These are phyloP conservation scores for Metarhizium robertsii DNA, from an alignment of 2,329 filamentous ascomycete genomes.

Conservation along the genomic window DNA sequence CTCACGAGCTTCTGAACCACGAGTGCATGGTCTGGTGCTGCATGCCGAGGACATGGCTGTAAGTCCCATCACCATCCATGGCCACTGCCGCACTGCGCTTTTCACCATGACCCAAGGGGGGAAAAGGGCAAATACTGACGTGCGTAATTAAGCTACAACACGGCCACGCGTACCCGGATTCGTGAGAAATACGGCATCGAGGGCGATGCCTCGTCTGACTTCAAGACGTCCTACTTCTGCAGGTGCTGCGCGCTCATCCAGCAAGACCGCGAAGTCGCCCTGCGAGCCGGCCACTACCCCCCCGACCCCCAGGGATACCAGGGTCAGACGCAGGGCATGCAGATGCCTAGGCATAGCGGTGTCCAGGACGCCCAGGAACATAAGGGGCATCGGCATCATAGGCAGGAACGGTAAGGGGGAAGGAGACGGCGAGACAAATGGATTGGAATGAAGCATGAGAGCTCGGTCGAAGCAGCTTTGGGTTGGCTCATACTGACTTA, in stretches of 20 bases:
- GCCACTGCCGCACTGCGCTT: too few species aligned
- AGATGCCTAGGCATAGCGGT: slow-evolving; percentile 5
- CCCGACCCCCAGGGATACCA: slow-evolving; percentile 27
- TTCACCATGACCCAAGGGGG: neutral
- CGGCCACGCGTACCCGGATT: slow-evolving; percentile 44
- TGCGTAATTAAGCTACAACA: slow-evolving; percentile 26
- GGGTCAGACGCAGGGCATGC: slow-evolving; percentile 13
- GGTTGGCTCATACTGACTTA: neutral
- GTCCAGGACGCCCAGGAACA: neutral
- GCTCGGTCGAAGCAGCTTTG: neutral
- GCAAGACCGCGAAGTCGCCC: slow-evolving; percentile 44
- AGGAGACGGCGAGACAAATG: neutral
- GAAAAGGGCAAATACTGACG: too few species aligned
- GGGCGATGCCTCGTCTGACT: slow-evolving; percentile 39
- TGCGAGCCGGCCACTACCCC: slow-evolving; percentile 14
- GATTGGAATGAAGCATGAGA: too few species aligned
- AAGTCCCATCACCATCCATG: slow-evolving; percentile 9
- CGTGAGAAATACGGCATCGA: slow-evolving; percentile 44
- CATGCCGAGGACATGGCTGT: slow-evolving; percentile 33
- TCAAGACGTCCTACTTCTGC: slow-evolving; percentile 44
- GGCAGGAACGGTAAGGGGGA: neutral
- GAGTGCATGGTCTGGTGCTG: slow-evolving; percentile 32
- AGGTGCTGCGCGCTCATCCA: slow-evolving; percentile 48
- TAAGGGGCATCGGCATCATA: neutral
- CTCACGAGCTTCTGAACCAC: slow-evolving; percentile 28